These are phyloP conservation scores for Colletotrichum trifolii DNA, from an alignment of 2,329 filamentous ascomycete species.

Conservation along the genomic window DNA sequence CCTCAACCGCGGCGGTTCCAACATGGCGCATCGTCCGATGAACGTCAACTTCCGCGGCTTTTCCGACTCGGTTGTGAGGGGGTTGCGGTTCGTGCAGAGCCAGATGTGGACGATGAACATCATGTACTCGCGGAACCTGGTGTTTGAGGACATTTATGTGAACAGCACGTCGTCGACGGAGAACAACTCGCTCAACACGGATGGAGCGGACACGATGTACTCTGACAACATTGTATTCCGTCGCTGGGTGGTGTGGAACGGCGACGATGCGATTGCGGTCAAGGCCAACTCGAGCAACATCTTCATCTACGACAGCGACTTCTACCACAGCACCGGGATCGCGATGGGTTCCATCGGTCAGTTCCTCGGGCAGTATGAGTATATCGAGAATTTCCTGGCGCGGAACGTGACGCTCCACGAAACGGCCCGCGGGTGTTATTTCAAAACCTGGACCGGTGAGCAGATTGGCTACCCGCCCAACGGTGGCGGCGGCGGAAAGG, in stretches of 20 bases:
- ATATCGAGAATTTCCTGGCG: conserved; percentile 60
- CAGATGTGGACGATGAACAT: conserved; percentile 72
- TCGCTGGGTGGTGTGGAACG: conserved; percentile 62
- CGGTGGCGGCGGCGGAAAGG: conserved; percentile 66
- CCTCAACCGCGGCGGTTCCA: conserved; percentile 55
- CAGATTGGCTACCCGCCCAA: conserved; percentile 64
- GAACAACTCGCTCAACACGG: conserved; percentile 52
- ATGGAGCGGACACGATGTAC: conserved; percentile 63
- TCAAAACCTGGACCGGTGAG: conserved; percentile 70
- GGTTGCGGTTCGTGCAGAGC: conserved; percentile 63
- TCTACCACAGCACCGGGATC: conserved; percentile 62
- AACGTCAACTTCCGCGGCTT: conserved; percentile 58
- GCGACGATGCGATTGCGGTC: conserved; percentile 63
- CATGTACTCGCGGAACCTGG: conserved; percentile 57
- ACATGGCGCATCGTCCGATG: conserved; percentile 62
- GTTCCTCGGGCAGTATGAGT: conserved; percentile 59
- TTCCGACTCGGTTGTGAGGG: conserved; percentile 58
- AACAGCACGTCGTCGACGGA: conserved; percentile 57
- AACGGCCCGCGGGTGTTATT: conserved; percentile 60
- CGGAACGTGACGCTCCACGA: conserved; percentile 58
- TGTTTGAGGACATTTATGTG: conserved; percentile 63
- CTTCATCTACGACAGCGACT: conserved; percentile 58
- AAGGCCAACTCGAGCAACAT: conserved; percentile 69
- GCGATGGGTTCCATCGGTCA: conserved; percentile 69
- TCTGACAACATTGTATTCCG: conserved; percentile 62